Evolutionary conservation across 2,329 filamentous ascomycete species (phyloP).

Genomic region (Phialophora chinensis): DNA sequence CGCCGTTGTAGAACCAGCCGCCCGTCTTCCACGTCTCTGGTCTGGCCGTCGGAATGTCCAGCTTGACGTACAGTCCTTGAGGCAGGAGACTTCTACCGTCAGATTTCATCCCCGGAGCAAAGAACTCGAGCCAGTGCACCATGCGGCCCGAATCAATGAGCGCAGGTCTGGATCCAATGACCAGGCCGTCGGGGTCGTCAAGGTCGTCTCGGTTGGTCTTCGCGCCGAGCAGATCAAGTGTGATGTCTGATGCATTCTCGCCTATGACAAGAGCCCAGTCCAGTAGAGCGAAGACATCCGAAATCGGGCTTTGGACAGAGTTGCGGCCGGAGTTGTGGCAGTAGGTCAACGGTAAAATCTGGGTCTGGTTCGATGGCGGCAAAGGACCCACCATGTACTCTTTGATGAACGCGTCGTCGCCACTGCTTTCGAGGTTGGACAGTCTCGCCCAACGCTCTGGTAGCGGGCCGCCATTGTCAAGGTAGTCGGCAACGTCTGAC

Average conservation of each 20-base stretch:
- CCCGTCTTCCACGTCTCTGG: constrained; percentile 58
- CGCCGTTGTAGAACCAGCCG: constrained; percentile 61
- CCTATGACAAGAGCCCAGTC: constrained; percentile 36
- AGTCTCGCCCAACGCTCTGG: constrained; percentile 55
- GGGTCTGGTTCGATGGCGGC: constrained; percentile 50
- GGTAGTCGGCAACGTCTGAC: constrained; percentile 52
- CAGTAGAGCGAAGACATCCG: constrained; percentile 40
- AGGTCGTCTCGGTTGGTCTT: constrained; percentile 33
- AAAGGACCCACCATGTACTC: constrained; percentile 58
- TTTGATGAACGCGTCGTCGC: constrained; percentile 25
- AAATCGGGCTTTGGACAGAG: constrained; percentile 39
- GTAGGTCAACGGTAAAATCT: constrained; percentile 50
- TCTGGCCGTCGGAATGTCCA: constrained; percentile 59
- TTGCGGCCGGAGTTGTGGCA: constrained; percentile 52
- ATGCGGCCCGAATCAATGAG: constrained; percentile 39
- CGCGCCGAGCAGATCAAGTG: constrained; percentile 38
- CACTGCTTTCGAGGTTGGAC: constrained; percentile 44
- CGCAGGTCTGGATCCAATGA: constrained; percentile 28
- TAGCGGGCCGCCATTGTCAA: constrained; percentile 46
- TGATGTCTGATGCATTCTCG: constrained; percentile 38
- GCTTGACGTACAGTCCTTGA: constrained; percentile 42
- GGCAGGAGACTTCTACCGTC: constrained; percentile 33
- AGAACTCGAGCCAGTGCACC: constrained; percentile 41
- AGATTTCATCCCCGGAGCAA: constrained; percentile 24
- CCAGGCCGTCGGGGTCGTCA: constrained; percentile 27